Evolutionary conservation across 148 eudicot genomes (phyloP), one percentile per base, ranked within the genome.

Genomic region (Chenopodium album): DNA sequence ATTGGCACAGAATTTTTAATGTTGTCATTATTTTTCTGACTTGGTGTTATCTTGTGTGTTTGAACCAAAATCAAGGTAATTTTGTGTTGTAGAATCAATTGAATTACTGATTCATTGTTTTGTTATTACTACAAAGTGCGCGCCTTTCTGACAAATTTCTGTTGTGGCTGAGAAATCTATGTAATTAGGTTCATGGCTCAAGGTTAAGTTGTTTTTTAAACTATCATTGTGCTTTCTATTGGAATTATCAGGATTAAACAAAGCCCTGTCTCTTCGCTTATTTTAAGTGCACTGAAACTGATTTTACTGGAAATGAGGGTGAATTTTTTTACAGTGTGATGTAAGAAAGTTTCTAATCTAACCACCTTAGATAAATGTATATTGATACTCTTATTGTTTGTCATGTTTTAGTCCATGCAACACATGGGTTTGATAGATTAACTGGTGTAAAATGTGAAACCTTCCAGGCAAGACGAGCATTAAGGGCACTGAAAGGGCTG

Each of bases 391-490:
- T 11, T 50, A 50, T 50, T 50, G 14, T 10, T 50, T 50, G 3
- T 50, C 13, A 11, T 50, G 54, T 50, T 50, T 50, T 50, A 41
- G 44, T 41, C 44, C 44, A 41, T 41, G 44, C 44, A 41, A 41
- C 7, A 4, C 44, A 41, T 41, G 44, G 41, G 19, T 31, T 56
- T 82, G 60, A 70, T 59, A 26, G 31, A 76, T 32, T 22, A 23
- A 32, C 19, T 71, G 31, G 50, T 69, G 75, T 70, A 26, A 28
- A 29, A 34, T 69, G 75, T 70, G 41, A 28, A 29, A 23, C 7
- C 75, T 28, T 17, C 60, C 59, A 95, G 98, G 97, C 98, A 68
- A 91, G 93, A 82, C 90, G 93, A 82, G 98, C 98, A 48, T 89
- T 90, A 10, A 82, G 80, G 31, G 98, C 98, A n/a, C 83, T 95